These are phyloP conservation scores for Monosporozyma yasuniensis DNA, from an alignment of 805 yeast genomes.

Conservation along the genomic window DNA sequence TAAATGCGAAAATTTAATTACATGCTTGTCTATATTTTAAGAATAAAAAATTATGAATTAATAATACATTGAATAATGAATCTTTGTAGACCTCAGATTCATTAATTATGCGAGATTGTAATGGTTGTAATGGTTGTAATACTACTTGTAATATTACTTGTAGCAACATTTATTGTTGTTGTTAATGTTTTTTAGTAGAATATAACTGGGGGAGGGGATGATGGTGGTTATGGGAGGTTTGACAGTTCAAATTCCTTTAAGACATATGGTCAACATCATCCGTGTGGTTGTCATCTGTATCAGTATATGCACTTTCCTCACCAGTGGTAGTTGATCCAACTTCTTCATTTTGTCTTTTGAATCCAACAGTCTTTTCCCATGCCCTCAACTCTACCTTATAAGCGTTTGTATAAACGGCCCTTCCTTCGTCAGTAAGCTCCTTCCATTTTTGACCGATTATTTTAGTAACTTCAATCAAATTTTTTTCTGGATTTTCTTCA, in stretches of 20 bases:
- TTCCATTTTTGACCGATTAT: conserved; percentile 30
- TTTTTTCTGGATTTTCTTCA: conserved; percentile 28
- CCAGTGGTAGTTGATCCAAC: neutral
- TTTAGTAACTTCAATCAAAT: conserved; percentile 29
- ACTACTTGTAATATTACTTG: too few relatives aligned
- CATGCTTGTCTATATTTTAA: neutral
- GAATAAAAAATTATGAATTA: neutral
- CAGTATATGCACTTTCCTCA: neutral
- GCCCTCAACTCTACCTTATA: conserved; percentile 31
- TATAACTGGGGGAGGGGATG: too few relatives aligned
- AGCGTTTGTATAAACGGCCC: conserved; percentile 27
- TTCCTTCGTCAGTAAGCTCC: conserved; percentile 20
- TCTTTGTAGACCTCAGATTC: neutral
- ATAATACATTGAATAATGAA: too few relatives aligned
- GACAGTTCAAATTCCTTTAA: too few relatives aligned
- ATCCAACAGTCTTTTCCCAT: conserved; percentile 27
- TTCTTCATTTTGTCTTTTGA: neutral
- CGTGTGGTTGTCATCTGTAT: neutral
- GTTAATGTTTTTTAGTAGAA: too few relatives aligned
- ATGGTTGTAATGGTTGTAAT: too few relatives aligned
- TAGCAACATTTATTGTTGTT: too few relatives aligned
- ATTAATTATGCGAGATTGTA: too few relatives aligned
- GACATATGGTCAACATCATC: neutral
- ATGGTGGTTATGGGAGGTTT: too few relatives aligned
- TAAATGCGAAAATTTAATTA: neutral